Base-by-base conservation (phyloP, 192 early-diverging fungal species). In the Cladochytrium replicatum region DNA sequence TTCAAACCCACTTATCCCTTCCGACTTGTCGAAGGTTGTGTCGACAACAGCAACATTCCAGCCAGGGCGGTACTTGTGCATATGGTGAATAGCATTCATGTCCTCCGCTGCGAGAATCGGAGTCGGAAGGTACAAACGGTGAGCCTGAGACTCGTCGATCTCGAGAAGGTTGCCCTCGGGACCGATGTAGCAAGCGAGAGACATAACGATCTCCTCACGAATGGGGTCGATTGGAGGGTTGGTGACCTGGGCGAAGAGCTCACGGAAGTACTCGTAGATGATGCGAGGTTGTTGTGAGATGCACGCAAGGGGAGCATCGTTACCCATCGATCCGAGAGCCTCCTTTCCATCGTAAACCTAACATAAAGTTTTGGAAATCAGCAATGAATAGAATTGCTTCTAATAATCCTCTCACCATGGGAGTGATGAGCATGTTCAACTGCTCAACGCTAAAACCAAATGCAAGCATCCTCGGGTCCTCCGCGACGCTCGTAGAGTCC, bases 211-310 rank as follows among this genome's bases (percentile, higher is more conserved):
- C 50, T 88, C 84, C 67, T 98, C 95, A 58, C 95, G 89, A 61
- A 98, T 96, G 43, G 95, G 95, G 72, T 98, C 95, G 52, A 98
- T 96, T 1, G 95, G 95, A 48, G 95, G 95, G 66, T 97, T 93
- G 42, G 91, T 93, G 43, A 97, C 94, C 62, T 98, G 95, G 15
- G 95, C 95, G 55, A 98, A 98, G 26, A 96, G 74, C 71, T 98
- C 84, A 34, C 91, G 83, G 68, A 98, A 96, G 72, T 98, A 98
- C 52, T 98, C 91, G 71, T 90, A 98, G 39, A 88, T 72, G 43
- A 94, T 77, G 29, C 90, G 86, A 17, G 93, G 91, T 49, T 87
- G 71, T 21, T 67, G 68, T 7, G 91, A 80, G 50, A 98, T 63
- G 73, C 95, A 98, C 6, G 95, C 93, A 27, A 98, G 77, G 29